Base-by-base conservation (phyloP, 495 filamentous ascomycete genomes). In the Aspergillus biplanus region DNA sequence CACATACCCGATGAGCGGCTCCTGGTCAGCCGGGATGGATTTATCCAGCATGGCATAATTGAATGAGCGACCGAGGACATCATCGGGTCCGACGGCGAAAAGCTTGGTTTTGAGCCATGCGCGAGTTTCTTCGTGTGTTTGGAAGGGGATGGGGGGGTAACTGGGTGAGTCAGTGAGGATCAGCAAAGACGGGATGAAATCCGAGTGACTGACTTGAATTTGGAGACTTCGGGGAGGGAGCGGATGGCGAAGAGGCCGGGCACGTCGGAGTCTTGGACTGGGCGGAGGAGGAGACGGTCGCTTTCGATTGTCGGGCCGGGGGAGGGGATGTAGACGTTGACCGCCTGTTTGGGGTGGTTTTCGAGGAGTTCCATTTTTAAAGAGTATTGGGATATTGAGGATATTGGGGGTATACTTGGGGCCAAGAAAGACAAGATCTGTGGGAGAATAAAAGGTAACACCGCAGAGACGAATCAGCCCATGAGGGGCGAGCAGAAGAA, bases 211-310 rank as follows among this genome's bases (percentile, higher is more conserved):
- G 9, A 56, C 53, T 56, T 35, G 33, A 16, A 18, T 11, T 39
- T n/a, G 15, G 53, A 15, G 9, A 56, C 53, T 39, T 56, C 53
- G 33, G 53, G 53, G 13, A 33, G 33, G 6, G 11, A 13, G 8
- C 53, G 53, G 53, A 56, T 37, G 6, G 53, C 53, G 33, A 56
- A 56, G n/a, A 56, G 33, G 35, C 13, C 53, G 21, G 33, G 12
- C 7, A 15, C 53, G 33, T 56, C 53, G 16, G 53, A 56, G 13
- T 56, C 53, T 13, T 18, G 8, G 6, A 56, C 33, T 12, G 53
- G 53, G 2, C 53, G 53, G 9, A 56, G 53, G 11, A 39, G 12
- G 11, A 56, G 53, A 4, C 47, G 47, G 47, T 50, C 16, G 47
- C 47, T 50, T 50, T 50, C 47, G 47, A 50, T 50, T 27, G 47